Evolutionary conservation across 345 rosid species (phyloP).

Genomic region (Trapa bicornis): DNA sequence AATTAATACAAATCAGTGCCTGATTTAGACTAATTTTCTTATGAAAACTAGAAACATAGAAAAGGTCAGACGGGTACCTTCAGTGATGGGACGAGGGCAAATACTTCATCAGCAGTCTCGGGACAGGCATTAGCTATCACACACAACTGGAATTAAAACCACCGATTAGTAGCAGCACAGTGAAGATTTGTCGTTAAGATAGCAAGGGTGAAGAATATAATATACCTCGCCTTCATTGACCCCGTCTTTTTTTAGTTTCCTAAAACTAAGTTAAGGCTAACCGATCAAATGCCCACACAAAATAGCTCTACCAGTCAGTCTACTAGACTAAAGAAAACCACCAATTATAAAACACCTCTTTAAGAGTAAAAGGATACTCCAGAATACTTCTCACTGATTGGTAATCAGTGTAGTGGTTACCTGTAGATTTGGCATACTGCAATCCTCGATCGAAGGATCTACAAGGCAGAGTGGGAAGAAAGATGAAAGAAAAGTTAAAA

Average conservation of each 20-base stretch:
- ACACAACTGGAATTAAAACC: slow-evolving; percentile 45
- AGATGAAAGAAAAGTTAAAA: no score
- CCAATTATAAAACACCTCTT: slow-evolving; percentile 2
- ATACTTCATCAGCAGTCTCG: slow-evolving; percentile 63
- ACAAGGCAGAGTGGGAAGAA: no score
- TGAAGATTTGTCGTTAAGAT: slow-evolving; percentile 4
- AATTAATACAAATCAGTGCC: neutral
- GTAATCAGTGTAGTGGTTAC: slow-evolving; percentile 39
- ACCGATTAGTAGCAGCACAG: slow-evolving; percentile 12
- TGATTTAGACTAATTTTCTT: neutral
- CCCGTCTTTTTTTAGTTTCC: slow-evolving; percentile 42
- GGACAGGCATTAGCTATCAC: slow-evolving; percentile 64
- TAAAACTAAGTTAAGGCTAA: slow-evolving; percentile 35
- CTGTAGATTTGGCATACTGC: slow-evolving; percentile 33
- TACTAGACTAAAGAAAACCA: neutral
- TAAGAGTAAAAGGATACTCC: slow-evolving; percentile 51
- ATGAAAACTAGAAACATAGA: neutral
- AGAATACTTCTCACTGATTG: slow-evolving; percentile 52
- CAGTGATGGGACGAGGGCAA: slow-evolving; percentile 64
- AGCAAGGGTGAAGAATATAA: slow-evolving; percentile 10
- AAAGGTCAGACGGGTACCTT: slow-evolving; percentile 27
- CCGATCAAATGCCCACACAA: slow-evolving; percentile 12
- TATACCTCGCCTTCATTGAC: slow-evolving; percentile 71
- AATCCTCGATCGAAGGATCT: slow-evolving; percentile 13
- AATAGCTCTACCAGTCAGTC: no score